These are phyloP conservation scores for Cladosporium phlei DNA, from an alignment of 2,329 filamentous ascomycete species.

Conservation along the genomic window DNA sequence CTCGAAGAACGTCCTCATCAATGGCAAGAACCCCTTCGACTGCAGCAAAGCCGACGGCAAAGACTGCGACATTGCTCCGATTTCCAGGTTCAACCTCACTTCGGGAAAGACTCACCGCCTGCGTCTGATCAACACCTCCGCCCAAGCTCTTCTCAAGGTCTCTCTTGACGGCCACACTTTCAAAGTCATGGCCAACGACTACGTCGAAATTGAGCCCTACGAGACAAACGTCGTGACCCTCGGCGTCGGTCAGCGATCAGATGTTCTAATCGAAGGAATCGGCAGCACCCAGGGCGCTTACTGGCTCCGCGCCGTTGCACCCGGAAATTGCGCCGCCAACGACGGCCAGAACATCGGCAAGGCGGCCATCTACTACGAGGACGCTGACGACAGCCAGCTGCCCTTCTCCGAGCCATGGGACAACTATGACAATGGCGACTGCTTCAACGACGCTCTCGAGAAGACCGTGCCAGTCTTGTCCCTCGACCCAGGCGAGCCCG, in stretches of 20 bases:
- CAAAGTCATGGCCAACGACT: constrained; percentile 41
- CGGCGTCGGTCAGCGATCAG: constrained; percentile 39
- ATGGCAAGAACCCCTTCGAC: constrained; percentile 30
- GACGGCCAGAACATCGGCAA: constrained; percentile 44
- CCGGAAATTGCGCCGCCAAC: constrained; percentile 34
- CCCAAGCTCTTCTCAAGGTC: constrained; percentile 39
- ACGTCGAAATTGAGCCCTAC: constrained; percentile 41
- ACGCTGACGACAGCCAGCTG: constrained; percentile 44
- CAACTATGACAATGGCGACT: constrained; percentile 47
- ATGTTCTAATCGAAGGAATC: constrained; percentile 26
- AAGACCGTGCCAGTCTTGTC: constrained; percentile 10
- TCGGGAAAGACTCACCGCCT: constrained; percentile 39
- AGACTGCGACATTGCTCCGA: constrained; percentile 21
- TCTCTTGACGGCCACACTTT: constrained; percentile 42
- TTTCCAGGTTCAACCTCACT: constrained; percentile 36
- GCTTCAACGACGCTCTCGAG: constrained; percentile 26
- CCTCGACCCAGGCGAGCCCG: constrained; percentile 9
- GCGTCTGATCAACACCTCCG: constrained; percentile 40
- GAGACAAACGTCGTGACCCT: constrained; percentile 37
- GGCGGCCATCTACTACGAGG: constrained; percentile 61
- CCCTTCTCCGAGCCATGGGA: constrained; percentile 50
- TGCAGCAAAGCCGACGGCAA: constrained; percentile 20
- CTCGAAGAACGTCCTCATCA: constrained; percentile 31
- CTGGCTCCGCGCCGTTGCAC: constrained; percentile 31
- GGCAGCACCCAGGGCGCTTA: constrained; percentile 21